phyloP scores from a whole-genome alignment of 164 flowering plant genomes.

The Tetrastigma voinierianum region DNA sequence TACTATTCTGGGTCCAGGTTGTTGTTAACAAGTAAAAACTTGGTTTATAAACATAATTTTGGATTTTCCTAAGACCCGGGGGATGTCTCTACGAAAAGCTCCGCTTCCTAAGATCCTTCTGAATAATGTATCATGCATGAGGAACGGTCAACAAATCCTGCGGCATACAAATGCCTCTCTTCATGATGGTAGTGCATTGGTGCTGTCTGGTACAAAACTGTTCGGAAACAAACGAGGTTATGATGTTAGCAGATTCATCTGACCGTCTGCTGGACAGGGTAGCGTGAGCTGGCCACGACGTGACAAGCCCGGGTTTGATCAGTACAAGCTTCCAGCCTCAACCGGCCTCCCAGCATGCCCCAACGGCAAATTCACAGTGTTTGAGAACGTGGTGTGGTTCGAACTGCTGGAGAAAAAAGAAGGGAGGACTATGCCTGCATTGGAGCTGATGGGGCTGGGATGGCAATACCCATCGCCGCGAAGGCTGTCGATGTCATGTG shows the following conservation, averaged over 20 bases:
- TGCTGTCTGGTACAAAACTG: conserved; percentile 80
- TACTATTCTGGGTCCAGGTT: too few relatives aligned
- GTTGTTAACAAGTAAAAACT: too few relatives aligned
- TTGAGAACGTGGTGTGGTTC: conserved; percentile 79
- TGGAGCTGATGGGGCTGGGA: conserved; percentile 89
- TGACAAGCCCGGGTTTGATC: conserved; percentile 76
- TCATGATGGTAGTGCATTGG: conserved; percentile 84
- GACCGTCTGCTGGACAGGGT: conserved; percentile 84
- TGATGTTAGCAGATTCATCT: conserved; percentile 87
- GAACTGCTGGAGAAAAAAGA: conserved; percentile 79
- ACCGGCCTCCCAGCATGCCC: conserved; percentile 90
- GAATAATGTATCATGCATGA: conserved; percentile 87
- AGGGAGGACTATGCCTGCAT: conserved; percentile 61
- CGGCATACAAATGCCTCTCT: conserved; percentile 71
- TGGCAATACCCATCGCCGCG: conserved; percentile 72
- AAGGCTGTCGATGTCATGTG: conserved; percentile 88
- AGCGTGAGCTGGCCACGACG: conserved; percentile 90
- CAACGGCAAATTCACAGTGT: conserved; percentile 66
- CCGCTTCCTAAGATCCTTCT: conserved; percentile 77
- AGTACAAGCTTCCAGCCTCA: conserved; percentile 91
- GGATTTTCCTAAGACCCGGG: conserved; percentile 3
- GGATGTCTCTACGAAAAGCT: conserved; percentile 59
- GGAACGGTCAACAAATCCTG: conserved; percentile 79
- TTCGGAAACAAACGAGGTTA: conserved; percentile 83
- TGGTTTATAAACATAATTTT: too few relatives aligned